Conservation (phyloP, 768 basidiomycete genomes). For the Crucibulum laeve region DNA sequence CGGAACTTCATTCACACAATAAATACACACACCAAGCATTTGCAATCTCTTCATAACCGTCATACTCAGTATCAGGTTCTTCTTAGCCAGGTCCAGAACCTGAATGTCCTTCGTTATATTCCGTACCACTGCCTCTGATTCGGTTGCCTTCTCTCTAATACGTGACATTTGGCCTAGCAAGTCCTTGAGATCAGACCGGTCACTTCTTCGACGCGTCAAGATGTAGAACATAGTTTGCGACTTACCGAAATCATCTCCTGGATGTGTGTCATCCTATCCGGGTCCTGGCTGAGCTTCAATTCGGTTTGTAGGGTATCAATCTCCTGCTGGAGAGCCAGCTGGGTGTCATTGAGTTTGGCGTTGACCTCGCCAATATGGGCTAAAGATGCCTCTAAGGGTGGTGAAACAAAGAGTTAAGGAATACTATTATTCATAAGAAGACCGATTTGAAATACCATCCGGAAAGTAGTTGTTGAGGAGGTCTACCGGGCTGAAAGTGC, state of each 20-base stretch:
- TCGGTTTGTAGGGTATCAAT: slow-evolving; percentile 65
- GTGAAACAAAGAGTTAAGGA: slow-evolving; percentile 12
- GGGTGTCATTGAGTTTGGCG: slow-evolving; percentile 61
- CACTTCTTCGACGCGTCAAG: slow-evolving; percentile 1
- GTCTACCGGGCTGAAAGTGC: slow-evolving; percentile 51
- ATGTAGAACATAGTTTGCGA: slow-evolving; percentile 4
- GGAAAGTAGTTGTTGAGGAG: slow-evolving; percentile 74
- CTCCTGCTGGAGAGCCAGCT: slow-evolving; percentile 66
- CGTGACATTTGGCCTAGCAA: slow-evolving; percentile 92
- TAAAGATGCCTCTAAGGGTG: slow-evolving; percentile 65
- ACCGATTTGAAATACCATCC: slow-evolving; percentile 48
- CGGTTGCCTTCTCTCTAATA: slow-evolving; percentile 94
- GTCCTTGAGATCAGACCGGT: slow-evolving; percentile 48
- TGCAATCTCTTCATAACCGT: slow-evolving; percentile 86
- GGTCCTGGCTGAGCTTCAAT: slow-evolving; percentile 75
- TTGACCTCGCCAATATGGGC: slow-evolving; percentile 69
- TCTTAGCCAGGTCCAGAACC: slow-evolving; percentile 88
- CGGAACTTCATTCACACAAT: background rate
- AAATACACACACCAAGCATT: slow-evolving; percentile 73
- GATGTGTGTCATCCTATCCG: slow-evolving; percentile 83
- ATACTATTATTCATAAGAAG: slow-evolving; percentile 2
- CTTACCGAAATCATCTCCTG: slow-evolving; percentile 95
- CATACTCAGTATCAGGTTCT: slow-evolving; percentile 87
- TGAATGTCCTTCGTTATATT: slow-evolving; percentile 98
- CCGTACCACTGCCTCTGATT: slow-evolving; percentile 93